Base-by-base conservation (phyloP, 345 rosid genomes). In the Dipteronia dyeriana region DNA sequence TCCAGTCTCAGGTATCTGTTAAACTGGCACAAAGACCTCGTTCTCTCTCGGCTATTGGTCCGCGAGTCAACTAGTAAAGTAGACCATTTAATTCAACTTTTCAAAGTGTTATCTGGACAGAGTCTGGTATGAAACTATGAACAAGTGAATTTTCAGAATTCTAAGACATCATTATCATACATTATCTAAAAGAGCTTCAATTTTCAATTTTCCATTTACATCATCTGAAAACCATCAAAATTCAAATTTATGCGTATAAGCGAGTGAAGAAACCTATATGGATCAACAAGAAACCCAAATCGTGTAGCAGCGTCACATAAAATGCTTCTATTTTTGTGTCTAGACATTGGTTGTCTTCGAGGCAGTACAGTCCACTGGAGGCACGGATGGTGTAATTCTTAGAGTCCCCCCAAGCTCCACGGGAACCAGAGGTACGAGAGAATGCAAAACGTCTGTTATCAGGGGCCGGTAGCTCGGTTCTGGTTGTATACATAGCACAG, bases 381-480 rank as follows among this genome's bases (percentile, higher is more conserved):
- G n/a, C 31, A 72, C 29, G 53, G 87, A 67, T 70, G 61, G 80
- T 34, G 80, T 22, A 65, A 82, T 68, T 82, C 91, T 87, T 60
- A 96, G 83, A 3, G 97, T 96, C 41, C 99, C 99, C 45, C 99
- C 98, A 29, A 91, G 94, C 81, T 92, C 97, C 10, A 88, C 3
- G 3, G 99, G 91, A 68, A 96, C 88, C 4, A 94, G 88, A 17
- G 99, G 98, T 74, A 94, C 78, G 17, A 96, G 94, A 63, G 99
- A 94, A 76, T 96, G 97, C 79, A 96, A 81, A 7, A 96, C 97
- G 69, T 96, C 99, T 0, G 91, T 88, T 41, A 96, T 94, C 73
- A 96, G 85, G 0, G 99, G 99, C 0, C 99, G 90, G 68, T 96
- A 96, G 68, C 94, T 86, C 19, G 98, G 97, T 77, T 96, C 98